A percentile compares a stretch with the other conserved stretches of the same genome.
Conservation (phyloP, 2,329 filamentous ascomycete species). For the Hypoxylon sp. region DNA sequence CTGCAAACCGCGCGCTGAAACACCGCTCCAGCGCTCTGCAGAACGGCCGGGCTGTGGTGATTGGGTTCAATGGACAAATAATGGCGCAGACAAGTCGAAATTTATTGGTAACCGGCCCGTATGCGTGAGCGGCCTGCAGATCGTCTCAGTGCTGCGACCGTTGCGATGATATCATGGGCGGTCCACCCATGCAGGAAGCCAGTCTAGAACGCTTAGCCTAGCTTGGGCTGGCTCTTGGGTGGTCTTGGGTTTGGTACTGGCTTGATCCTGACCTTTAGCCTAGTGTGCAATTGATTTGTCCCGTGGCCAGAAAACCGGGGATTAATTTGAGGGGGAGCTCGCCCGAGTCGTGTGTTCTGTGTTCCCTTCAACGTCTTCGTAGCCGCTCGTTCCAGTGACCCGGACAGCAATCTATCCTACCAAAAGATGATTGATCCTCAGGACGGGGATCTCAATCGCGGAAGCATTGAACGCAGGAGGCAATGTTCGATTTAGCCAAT, state of each 20-base stretch:
- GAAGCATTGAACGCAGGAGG: conserved; percentile 20
- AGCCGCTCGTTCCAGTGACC: conserved; percentile 24
- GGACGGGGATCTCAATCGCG: conserved; percentile 17
- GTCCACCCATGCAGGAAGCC: conserved; percentile 40
- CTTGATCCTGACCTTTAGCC: conserved; percentile 18
- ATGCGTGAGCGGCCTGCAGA: conserved; percentile 40
- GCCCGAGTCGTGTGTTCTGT: conserved; percentile 18
- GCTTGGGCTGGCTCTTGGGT: conserved; percentile 11
- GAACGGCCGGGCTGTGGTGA: conserved; percentile 28
- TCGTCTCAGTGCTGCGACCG: conserved; percentile 34
- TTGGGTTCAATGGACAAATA: conserved; percentile 37
- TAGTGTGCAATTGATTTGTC: conserved; percentile 29
- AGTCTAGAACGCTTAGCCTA: conserved; percentile 39
- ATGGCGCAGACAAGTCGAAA: conserved; percentile 34
- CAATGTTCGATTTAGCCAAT: conserved; percentile 12
- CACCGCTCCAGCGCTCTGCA: conserved; percentile 21
- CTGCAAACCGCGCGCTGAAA: conserved; percentile 26
- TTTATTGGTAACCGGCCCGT: conserved; percentile 45
- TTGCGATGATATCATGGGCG: conserved; percentile 50
- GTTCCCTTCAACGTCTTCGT: conserved; percentile 16
- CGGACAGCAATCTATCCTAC: conserved; percentile 22
- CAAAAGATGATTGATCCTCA: conserved; percentile 20
- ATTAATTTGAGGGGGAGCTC: conserved; percentile 26
- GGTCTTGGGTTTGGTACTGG: conserved; percentile 21
- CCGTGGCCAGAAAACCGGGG: conserved; percentile 32